Percentiles rank a stretch among this genome's conserved stretches.
Evolutionary conservation across 2,329 filamentous ascomycete genomes (phyloP).

Genomic region (Microdochium trichocladiopsis): DNA sequence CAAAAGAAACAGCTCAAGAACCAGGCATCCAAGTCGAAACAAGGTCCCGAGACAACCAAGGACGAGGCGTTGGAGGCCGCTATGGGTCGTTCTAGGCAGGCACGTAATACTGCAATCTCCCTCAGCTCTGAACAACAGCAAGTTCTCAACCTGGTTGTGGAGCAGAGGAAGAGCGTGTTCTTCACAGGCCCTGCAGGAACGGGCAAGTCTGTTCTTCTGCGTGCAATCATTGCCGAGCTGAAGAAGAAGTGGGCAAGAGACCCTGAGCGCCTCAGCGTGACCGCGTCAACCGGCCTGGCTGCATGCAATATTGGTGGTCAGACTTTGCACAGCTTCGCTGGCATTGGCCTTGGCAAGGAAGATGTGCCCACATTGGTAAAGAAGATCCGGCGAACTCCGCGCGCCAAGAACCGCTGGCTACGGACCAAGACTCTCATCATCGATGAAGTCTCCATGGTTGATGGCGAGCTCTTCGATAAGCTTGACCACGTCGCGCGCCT

Average conservation of each 20-base stretch:
- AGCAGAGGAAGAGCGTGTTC: slow-evolving; percentile 82
- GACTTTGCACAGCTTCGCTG: slow-evolving; percentile 91
- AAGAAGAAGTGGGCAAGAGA: slow-evolving; percentile 70
- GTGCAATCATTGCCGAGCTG: slow-evolving; percentile 78
- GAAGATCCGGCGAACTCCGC: slow-evolving; percentile 84
- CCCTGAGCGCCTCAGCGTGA: slow-evolving; percentile 82
- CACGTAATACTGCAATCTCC: slow-evolving; percentile 50
- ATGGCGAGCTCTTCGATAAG: slow-evolving; percentile 95
- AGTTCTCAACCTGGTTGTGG: slow-evolving; percentile 75
- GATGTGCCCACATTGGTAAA: slow-evolving; percentile 71
- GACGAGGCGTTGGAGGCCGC: slow-evolving; percentile 38
- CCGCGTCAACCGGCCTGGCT: slow-evolving; percentile 89
- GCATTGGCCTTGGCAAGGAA: slow-evolving; percentile 93
- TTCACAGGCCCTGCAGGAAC: slow-evolving; percentile 96
- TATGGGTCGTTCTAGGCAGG: slow-evolving; percentile 20
- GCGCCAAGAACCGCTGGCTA: slow-evolving; percentile 84
- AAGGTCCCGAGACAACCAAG: slow-evolving; percentile 29
- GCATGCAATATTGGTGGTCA: slow-evolving; percentile 96
- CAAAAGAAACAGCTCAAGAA: slow-evolving; percentile 68
- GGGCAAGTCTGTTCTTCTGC: slow-evolving; percentile 93
- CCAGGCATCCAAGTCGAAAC: slow-evolving; percentile 43
- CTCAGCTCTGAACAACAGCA: slow-evolving; percentile 82
- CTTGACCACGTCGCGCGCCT: slow-evolving; percentile 79
- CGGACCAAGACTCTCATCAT: slow-evolving; percentile 81
- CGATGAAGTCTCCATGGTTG: slow-evolving; percentile 98